These are phyloP conservation scores for Collariella sp. DNA, from an alignment of 495 filamentous ascomycete genomes.

Conservation along the genomic window DNA sequence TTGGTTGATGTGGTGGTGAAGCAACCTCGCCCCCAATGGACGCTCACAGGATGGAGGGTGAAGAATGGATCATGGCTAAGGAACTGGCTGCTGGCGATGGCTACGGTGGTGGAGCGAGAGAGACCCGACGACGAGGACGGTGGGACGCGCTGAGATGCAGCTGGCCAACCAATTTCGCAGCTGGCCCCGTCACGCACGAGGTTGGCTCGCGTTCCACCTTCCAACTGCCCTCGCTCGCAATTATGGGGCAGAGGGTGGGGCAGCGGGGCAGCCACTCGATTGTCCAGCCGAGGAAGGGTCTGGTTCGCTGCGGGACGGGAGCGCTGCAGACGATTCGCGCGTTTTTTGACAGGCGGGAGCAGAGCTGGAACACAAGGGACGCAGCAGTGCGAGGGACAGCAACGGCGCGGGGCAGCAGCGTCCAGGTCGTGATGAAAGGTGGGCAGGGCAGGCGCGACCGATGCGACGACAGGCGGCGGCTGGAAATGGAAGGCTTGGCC, in stretches of 20 bases:
- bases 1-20: no score
- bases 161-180: not conserved
- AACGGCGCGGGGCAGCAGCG: not conserved
- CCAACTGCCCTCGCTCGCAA: constrained; percentile 17
- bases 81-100: not conserved
- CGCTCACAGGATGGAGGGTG: no score
- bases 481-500: constrained; percentile 1
- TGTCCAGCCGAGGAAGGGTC: constrained; percentile 7
- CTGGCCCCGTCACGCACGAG: constrained; percentile 6
- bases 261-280: constrained; percentile 21
- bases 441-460: not conserved
- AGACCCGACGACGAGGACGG: not conserved
- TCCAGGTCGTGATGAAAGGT: not conserved
- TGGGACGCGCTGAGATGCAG: not conserved
- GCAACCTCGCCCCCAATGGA: no score
- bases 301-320: constrained; percentile 3
- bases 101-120: not conserved
- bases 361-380: not conserved
- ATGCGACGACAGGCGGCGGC: not conserved
- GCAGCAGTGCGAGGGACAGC: not conserved
- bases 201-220: constrained; percentile 5
- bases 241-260: constrained; percentile 16
- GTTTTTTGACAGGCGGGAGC: not conserved
- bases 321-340: not conserved
- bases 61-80: no score